Base-by-base conservation (phyloP, 805 yeast species). In the Saturnispora gosingensis region DNA sequence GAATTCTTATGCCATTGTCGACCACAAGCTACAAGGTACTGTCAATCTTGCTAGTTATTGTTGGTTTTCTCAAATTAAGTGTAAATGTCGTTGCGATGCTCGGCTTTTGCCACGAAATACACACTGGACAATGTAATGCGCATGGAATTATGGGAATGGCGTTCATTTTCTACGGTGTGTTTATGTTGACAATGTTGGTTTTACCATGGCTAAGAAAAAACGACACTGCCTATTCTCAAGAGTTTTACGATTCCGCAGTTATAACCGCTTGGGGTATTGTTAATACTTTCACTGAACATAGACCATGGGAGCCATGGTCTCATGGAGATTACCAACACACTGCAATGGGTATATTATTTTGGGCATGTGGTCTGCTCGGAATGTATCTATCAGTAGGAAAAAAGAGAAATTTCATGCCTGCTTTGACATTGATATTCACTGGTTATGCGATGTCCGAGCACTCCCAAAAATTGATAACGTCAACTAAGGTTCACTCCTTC, bases 101-200 rank as follows among this genome's bases (percentile, higher is more conserved):
- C 56, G 97, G 96, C 2, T 91, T 89, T 67, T 91, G 98, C 68
- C 81, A 88, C 59, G 85, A 77, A 5, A 73, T 66, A 35, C 93
- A 87, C 60, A 82, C 95, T 0, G 98, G 98, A 24, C 98, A 91
- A 68, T 91, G 98, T 66, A 78, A 89, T 40, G 98, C 98, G 0
- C 98, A 91, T 65, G 97, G 97, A 4, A 87, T 91, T 54, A 91
- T 91, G 98, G 98, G 98, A 0, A 77, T 87, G 24, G 83, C 95
- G 0, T 91, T 91, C 59, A 76, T 91, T 10, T 67, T 75, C 4
- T 91, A 91, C 64, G 96, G 97, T 4, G 81, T 83, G 54, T 67
- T 88, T 10, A 73, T 88, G 58, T 65, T 80, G 3, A 65, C 81
- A 60, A 82, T 88, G 60, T 72, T 91, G 49, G 76, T 81, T 8